These are phyloP conservation scores for Neolentinus lepideus DNA, from an alignment of 1,284 basidiomycete species.

Conservation along the genomic window DNA sequence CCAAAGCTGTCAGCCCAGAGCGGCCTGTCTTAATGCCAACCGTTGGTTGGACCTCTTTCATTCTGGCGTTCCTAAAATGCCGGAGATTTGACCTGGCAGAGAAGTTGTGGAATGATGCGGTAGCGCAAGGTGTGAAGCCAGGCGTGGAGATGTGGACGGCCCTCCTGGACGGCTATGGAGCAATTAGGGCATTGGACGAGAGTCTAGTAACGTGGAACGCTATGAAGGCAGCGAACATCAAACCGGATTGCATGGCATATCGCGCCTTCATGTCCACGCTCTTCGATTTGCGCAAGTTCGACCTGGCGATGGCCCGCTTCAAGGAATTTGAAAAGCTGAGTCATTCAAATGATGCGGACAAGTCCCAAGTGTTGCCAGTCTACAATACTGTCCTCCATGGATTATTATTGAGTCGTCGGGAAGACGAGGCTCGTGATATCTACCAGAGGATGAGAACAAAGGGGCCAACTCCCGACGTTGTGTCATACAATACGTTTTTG, in stretches of 20 bases:
- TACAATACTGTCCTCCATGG: slow-evolving; percentile 63
- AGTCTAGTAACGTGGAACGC: slow-evolving; percentile 49
- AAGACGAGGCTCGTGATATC: slow-evolving; percentile 37
- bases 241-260: slow-evolving; percentile 50
- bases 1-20: slow-evolving; percentile 22
- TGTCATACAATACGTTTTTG: slow-evolving; percentile 76
- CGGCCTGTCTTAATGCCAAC: slow-evolving; percentile 46
- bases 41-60: slow-evolving; percentile 52
- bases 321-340: slow-evolving; percentile 32
- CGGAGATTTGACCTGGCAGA: slow-evolving; percentile 47
- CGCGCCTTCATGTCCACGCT: slow-evolving; percentile 53
- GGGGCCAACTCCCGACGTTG: slow-evolving; percentile 59
- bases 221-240: slow-evolving; percentile 45
- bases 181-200: slow-evolving; percentile 35
- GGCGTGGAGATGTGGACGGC: slow-evolving; percentile 54
- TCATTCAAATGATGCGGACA: neutral
- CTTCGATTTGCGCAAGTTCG: slow-evolving; percentile 37
- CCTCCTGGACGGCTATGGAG: slow-evolving; percentile 53
- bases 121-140: slow-evolving; percentile 37
- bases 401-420: slow-evolving; percentile 37
- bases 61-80: slow-evolving; percentile 51
- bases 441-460: slow-evolving; percentile 38
- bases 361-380: slow-evolving; percentile 26
- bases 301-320: slow-evolving; percentile 44
- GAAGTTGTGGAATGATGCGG: slow-evolving; percentile 58